Conservation (phyloP, 2,329 filamentous ascomycete genomes). For the Ophiostoma novo-ulmi region DNA sequence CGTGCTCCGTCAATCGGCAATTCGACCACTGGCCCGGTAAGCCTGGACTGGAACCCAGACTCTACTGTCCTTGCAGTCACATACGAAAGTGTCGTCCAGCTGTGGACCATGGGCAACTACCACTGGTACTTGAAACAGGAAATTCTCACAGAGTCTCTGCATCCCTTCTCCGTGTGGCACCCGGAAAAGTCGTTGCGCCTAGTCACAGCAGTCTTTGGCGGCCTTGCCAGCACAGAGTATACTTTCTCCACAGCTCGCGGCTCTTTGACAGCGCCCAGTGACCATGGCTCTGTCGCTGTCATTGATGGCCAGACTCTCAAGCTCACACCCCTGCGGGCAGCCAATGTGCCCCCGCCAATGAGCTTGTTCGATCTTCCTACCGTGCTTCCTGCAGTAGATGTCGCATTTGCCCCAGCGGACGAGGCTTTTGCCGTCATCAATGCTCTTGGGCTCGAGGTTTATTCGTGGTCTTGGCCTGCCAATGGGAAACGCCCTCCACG, state of each 20-base stretch:
- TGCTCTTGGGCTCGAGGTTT: conserved; percentile 60
- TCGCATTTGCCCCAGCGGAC: conserved; percentile 64
- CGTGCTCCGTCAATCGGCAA: conserved; percentile 37
- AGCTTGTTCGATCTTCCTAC: conserved; percentile 67
- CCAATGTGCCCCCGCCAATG: conserved; percentile 92
- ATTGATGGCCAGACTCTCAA: conserved; percentile 78
- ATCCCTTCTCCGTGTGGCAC: conserved; percentile 63
- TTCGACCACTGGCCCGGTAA: conserved; percentile 46
- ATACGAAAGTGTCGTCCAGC: conserved; percentile 68
- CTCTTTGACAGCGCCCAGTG: conserved; percentile 63
- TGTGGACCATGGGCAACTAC: conserved; percentile 97
- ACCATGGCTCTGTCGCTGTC: conserved; percentile 74
- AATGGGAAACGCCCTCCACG: conserved; percentile 48
- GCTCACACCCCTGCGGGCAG: conserved; percentile 75
- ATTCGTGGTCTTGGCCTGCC: conserved; percentile 64
- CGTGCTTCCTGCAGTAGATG: conserved; percentile 62
- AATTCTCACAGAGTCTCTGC: conserved; percentile 44
- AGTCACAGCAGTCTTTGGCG: conserved; percentile 46
- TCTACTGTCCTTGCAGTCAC: conserved; percentile 85
- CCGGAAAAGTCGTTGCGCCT: conserved; percentile 74
- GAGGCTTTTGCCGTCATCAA: conserved; percentile 68
- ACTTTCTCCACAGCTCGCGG: conserved; percentile 64
- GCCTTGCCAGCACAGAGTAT: conserved; percentile 59
- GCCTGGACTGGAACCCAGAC: conserved; percentile 82
- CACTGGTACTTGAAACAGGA: conserved; percentile 98